Conservation (phyloP, 78 protist species). For the Speleostelium caveatum region DNA sequence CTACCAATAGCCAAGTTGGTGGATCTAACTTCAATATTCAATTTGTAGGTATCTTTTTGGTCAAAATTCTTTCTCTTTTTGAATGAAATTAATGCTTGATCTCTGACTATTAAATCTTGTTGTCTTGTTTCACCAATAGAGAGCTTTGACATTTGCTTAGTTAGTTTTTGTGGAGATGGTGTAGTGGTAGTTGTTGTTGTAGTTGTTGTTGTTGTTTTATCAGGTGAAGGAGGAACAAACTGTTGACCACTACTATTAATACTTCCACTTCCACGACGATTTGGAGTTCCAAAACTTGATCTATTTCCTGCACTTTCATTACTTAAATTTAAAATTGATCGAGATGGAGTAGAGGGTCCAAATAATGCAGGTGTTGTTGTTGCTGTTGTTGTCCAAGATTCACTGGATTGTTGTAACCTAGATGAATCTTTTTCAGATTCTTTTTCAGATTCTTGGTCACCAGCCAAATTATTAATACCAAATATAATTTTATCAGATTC, state of each 20-base stretch:
- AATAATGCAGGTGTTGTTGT: not conserved
- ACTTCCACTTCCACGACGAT: not conserved
- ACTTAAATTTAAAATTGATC: too few species aligned
- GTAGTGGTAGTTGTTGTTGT: not conserved
- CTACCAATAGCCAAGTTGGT: not conserved
- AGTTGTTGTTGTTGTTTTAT: slow-evolving; percentile 5
- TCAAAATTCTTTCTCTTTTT: slow-evolving; percentile 52
- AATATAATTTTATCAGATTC: not conserved
- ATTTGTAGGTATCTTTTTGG: slow-evolving; percentile 34
- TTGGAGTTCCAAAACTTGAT: not conserved
- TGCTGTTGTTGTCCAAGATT: not conserved
- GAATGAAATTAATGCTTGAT: slow-evolving; percentile 51
- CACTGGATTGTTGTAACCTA: not conserved
- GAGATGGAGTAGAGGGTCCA: not conserved
- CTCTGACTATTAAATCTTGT: not conserved
- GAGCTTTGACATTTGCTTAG: not conserved
- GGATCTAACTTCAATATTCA: slow-evolving; percentile 58
- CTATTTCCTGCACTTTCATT: not conserved
- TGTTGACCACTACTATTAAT: too few species aligned
- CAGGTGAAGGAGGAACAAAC: too few species aligned
- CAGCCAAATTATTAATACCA: not conserved
- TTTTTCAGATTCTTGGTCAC: too few species aligned
- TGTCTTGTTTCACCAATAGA: too few species aligned
- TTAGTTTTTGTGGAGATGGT: not conserved
- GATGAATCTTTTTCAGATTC: too few species aligned